Base-by-base conservation (phyloP, 2,329 filamentous ascomycete genomes). In the Pseudodiploospora longispora region DNA sequence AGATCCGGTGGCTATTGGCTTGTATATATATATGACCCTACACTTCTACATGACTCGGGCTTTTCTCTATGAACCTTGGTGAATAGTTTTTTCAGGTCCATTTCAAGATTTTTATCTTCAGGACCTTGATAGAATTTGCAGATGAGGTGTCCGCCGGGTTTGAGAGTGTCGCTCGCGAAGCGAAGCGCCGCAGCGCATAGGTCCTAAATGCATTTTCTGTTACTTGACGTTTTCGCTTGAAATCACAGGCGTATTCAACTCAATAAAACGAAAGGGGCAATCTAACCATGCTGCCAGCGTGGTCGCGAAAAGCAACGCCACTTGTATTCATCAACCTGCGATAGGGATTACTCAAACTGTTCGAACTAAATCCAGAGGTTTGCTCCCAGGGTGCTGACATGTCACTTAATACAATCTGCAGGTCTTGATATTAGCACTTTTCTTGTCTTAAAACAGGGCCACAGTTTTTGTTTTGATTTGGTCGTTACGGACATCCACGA, bases 281-380 rank as follows among this genome's bases (percentile, higher is more conserved):
- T 62, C 83, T 61, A 68, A 96, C 91, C 87, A 98, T 97, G 67
- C 89, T 96, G 30, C 87, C 87, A 7, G 82, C 83, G 66, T 98
- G 93, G 66, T 98, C 93, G 52, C 82, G 80, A 60, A 95, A 93
- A 19, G 68, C 67, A 58, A 87, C 85, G 45, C 93, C 93, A 68
- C 86, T 95, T 56, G 91, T 96, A 68, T 98, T 98, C 89, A 96
- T 95, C 84, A 98, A 85, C 93, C 93, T 98, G 76, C 70, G 65
- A 81, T 94, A 93, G 52, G 89, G 88, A 79, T 93, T 85, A 91
- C 83, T 95, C 79, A 96, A 77, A 73, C 83, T 95, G 71, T 80
- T 88, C 72, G 85, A 83, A 71, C 80, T 83, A 71, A 86, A 89
- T 59, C 83, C 84, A 59, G 75, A 74, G 42, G 78, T 85, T 71